phyloP scores from a whole-genome alignment of 2,329 filamentous ascomycete genomes.

The Dothideomycetidae sp. region DNA sequence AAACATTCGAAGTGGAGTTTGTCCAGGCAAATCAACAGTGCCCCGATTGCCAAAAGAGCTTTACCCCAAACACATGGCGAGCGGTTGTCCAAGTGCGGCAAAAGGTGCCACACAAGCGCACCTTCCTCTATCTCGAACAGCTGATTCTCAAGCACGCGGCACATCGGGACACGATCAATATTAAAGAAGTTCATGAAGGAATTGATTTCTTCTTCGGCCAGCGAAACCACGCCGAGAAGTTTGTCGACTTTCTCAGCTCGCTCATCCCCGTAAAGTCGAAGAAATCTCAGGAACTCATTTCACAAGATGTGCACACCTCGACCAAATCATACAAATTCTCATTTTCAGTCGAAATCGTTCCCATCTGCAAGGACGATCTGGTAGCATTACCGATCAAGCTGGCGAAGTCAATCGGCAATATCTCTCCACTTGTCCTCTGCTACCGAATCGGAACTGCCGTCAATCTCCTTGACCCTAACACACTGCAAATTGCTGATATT shows the following conservation, averaged over 20 bases:
- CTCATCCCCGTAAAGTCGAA: constrained; percentile 66
- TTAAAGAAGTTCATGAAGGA: constrained; percentile 90
- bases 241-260: constrained; percentile 78
- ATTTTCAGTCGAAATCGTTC: constrained; percentile 76
- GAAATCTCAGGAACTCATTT: constrained; percentile 86
- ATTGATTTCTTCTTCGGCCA: constrained; percentile 91
- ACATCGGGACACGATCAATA: constrained; percentile 89
- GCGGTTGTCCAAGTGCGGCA: constrained; percentile 90
- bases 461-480: constrained; percentile 79
- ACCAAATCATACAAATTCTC: constrained; percentile 91
- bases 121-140: constrained; percentile 74
- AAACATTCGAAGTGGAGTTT: constrained; percentile 90
- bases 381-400: constrained; percentile 85
- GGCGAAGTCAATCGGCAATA: constrained; percentile 77
- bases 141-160: constrained; percentile 88
- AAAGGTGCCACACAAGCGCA: constrained; percentile 91
- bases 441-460: constrained; percentile 77
- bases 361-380: constrained; percentile 93
- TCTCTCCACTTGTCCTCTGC: constrained; percentile 73
- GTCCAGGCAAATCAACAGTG: constrained; percentile 86
- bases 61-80: constrained; percentile 90
- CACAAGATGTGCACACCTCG: constrained; percentile 79
- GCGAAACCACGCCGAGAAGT: constrained; percentile 81
- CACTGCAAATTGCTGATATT: constrained; percentile 80
- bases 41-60: constrained; percentile 87